Evolutionary conservation across 352 stramenopile genomes (phyloP).

Genomic region (Phytophthora tubulina): DNA sequence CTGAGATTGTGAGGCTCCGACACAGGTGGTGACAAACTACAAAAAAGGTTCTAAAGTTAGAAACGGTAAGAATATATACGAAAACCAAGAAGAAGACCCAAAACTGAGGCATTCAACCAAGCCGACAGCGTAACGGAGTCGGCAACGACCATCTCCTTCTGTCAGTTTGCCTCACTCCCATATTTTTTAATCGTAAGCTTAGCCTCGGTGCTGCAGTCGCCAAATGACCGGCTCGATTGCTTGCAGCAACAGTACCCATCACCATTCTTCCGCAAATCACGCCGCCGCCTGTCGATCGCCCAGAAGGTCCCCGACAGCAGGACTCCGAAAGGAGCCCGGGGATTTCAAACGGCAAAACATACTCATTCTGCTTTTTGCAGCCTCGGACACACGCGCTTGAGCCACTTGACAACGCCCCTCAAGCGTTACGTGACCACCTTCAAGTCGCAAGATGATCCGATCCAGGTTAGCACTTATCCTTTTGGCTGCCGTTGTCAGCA

Average conservation of each 20-base stretch:
- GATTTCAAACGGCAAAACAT: slow-evolving; percentile 15
- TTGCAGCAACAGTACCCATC: slow-evolving; percentile 23
- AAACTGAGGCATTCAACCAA: not conserved
- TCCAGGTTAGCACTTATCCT: slow-evolving; percentile 18
- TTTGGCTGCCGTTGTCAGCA: slow-evolving; percentile 20
- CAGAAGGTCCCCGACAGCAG: slow-evolving; percentile 7
- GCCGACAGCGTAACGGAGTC: not conserved
- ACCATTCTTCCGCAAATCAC: slow-evolving; percentile 38
- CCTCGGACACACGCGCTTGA: slow-evolving; percentile 18
- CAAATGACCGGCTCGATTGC: slow-evolving; percentile 38
- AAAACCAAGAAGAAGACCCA: slow-evolving; percentile 16
- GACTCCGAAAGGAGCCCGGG: slow-evolving; percentile 2
- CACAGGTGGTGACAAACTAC: slow-evolving; percentile 27
- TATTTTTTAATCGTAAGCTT: slow-evolving; percentile 24
- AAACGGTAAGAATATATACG: slow-evolving; percentile 12
- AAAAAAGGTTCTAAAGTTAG: slow-evolving; percentile 12
- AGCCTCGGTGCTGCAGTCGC: slow-evolving; percentile 4
- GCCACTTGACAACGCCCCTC: not conserved
- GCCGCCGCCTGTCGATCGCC: slow-evolving; percentile 17
- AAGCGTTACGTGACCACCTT: slow-evolving; percentile 8
- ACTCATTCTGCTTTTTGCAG: slow-evolving; percentile 43
- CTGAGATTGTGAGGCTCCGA: slow-evolving; percentile 13
- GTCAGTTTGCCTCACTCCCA: slow-evolving; percentile 23
- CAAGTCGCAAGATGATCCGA: slow-evolving; percentile 26
- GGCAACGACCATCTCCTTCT: not conserved